phyloP scores from a whole-genome alignment of 2,329 filamentous ascomycete genomes.

The Lecanicillium sp. region DNA sequence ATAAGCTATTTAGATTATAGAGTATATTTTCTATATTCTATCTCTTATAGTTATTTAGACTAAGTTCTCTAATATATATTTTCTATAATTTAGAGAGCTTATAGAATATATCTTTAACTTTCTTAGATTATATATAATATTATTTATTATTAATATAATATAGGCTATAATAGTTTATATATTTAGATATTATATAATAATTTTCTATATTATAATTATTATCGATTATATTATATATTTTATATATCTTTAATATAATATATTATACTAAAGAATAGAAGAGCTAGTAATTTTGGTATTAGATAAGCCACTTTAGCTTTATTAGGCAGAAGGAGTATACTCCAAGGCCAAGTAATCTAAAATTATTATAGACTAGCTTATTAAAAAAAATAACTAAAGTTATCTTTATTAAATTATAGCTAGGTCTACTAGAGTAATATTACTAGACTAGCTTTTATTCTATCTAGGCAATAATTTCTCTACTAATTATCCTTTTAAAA shows the following conservation, averaged over 20 bases:
- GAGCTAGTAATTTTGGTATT: conserved; percentile 1
- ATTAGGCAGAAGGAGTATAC: background rate
- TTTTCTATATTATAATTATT: no score
- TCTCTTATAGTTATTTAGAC: no score
- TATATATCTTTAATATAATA: no score
- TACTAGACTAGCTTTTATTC: background rate
- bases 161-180: no score
- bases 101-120: background rate
- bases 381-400: background rate
- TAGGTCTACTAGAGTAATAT: background rate
- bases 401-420: background rate
- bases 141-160: background rate
- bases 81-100: conserved; percentile 1
- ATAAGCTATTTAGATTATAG: no score
- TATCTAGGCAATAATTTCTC: background rate
- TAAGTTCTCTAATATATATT: background rate
- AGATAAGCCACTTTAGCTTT: background rate
- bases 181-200: no score
- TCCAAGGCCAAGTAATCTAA: conserved; percentile 1
- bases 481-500: background rate
- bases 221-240: no score
- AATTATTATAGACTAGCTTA: background rate
- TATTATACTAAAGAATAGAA: background rate
- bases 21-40: no score
- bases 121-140: background rate